Evolutionary conservation across 352 stramenopile species (phyloP).

Genomic region (Pythium phragmitis): DNA sequence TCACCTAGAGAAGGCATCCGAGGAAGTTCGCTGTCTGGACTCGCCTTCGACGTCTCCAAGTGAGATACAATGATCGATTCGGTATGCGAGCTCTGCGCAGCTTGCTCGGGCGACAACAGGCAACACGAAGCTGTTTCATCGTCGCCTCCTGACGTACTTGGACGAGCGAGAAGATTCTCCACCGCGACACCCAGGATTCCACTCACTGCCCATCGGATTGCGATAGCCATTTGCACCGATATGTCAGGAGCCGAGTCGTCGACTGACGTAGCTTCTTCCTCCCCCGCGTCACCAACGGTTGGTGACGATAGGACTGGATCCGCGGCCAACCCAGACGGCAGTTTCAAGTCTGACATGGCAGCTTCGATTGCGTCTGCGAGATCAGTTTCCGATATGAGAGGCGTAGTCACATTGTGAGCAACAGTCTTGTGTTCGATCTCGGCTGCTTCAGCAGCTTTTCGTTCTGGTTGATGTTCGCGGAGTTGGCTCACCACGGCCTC

Average conservation of each 20-base stretch:
- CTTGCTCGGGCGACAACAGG: neutral
- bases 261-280: neutral
- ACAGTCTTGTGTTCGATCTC: neutral
- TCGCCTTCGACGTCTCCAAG: neutral
- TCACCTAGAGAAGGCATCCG: neutral
- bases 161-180: slow-evolving; percentile 23
- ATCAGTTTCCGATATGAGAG: neutral
- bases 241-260: neutral
- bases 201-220: slow-evolving; percentile 38
- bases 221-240: slow-evolving; percentile 35
- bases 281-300: neutral
- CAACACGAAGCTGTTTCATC: neutral
- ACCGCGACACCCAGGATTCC: slow-evolving; percentile 43
- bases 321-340: neutral
- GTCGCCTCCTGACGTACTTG: no score
- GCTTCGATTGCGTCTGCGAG: slow-evolving; percentile 7
- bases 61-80: neutral
- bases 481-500: slow-evolving; percentile 30
- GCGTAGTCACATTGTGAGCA: neutral
- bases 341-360: neutral
- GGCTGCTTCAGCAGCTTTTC: neutral
- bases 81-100: neutral
- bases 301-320: neutral
- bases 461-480: neutral
- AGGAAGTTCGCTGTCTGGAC: neutral